A percentile compares a stretch with the other conserved stretches of the same genome.
These are phyloP conservation scores for Aspergillus kassunensis DNA, from an alignment of 495 filamentous ascomycete genomes.

Conservation along the genomic window DNA sequence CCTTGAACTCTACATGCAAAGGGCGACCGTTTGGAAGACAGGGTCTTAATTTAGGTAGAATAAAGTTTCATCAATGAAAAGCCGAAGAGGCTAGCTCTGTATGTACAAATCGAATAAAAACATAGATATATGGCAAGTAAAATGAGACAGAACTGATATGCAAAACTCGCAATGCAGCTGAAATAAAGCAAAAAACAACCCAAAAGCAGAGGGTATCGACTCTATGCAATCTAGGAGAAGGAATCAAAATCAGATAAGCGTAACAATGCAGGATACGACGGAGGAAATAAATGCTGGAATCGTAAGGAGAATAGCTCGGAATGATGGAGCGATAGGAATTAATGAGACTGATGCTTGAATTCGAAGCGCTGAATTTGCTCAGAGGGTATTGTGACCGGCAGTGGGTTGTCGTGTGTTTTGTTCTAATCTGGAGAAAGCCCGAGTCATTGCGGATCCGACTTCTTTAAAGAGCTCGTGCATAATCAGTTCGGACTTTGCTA, in stretches of 20 bases:
- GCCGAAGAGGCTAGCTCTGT: not conserved
- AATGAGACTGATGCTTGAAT: too few species aligned
- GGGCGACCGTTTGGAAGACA: too few species aligned
- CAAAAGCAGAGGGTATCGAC: slow-evolving; percentile 5
- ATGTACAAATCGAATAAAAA: not conserved
- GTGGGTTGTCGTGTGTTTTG: not conserved
- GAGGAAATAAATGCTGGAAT: not conserved
- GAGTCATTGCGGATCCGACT: slow-evolving; percentile 15
- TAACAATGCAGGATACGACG: not conserved
- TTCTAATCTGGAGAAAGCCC: slow-evolving; percentile 16
- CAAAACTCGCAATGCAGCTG: slow-evolving; percentile 1
- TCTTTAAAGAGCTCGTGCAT: slow-evolving; percentile 23
- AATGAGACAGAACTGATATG: not conserved
- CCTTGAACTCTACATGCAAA: too few species aligned
- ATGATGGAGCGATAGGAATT: not conserved
- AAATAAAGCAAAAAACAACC: not conserved
- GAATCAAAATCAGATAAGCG: not conserved
- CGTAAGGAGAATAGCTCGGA: not conserved
- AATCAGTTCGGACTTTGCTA: slow-evolving; percentile 16
- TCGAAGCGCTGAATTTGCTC: not conserved
- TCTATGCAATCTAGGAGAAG: slow-evolving; percentile 6
- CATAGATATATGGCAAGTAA: not conserved
- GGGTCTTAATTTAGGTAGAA: too few species aligned
- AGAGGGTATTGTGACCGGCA: not conserved
- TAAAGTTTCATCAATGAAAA: too few species aligned